Evolutionary conservation across 306 rosid species (phyloP).

Genomic region (Quercus gilva): DNA sequence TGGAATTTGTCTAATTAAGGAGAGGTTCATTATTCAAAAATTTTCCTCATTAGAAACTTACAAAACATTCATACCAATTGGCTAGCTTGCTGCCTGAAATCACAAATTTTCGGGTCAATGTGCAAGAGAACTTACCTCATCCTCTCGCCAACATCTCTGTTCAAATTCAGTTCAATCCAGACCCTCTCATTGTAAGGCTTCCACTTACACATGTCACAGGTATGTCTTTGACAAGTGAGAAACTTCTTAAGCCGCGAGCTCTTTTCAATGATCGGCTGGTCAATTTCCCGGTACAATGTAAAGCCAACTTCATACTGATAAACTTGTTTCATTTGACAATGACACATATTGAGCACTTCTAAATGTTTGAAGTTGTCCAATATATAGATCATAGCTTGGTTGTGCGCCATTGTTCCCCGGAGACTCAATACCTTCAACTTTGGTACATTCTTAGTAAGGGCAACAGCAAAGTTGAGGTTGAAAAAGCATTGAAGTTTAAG

Average conservation of each 20-base stretch:
- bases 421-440: conserved; percentile 22
- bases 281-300: neutral
- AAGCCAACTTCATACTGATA: no score
- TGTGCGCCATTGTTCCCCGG: neutral
- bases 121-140: neutral
- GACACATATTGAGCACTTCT: conserved; percentile 21
- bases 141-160: neutral
- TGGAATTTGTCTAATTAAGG: no score
- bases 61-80: no score
- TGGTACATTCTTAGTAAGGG: conserved; percentile 4
- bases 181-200: no score
- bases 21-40: no score
- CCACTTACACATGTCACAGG: neutral
- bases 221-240: neutral
- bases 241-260: neutral
- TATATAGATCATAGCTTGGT: conserved; percentile 3
- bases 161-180: neutral
- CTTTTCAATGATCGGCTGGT: neutral
- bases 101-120: neutral
- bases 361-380: conserved; percentile 2
- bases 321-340: neutral
- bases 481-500: conserved; percentile 18
- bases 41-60: no score
- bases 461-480: neutral
- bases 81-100: no score